Base-by-base conservation (phyloP, 2,329 filamentous ascomycete genomes). In the Teratosphaeria epicoccoides region DNA sequence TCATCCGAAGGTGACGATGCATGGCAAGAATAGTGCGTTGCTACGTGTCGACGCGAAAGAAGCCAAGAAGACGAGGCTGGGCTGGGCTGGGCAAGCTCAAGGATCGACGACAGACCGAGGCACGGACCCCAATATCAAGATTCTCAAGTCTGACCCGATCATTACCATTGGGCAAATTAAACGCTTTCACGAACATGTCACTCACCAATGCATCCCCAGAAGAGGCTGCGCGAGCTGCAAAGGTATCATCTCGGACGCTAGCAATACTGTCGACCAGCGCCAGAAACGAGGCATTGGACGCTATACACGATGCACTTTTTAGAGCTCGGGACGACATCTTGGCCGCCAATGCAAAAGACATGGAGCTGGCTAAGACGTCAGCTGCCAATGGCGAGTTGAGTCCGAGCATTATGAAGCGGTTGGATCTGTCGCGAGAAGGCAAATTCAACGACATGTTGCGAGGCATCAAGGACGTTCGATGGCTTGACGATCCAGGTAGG, bases 391-490 rank as follows among this genome's bases (percentile, higher is more conserved):
- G 91, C 40, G 75, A 82, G 46, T 73, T 97, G 47, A 91, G 83
- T 67, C 79, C 85, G 63, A 93, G 88, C 64, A 78, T 97, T 23
- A 80, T 96, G 26, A 93, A 94, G 63, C 80, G 93, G 51, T 77
- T 98, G 55, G 91, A 98, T 69, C 75, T 98, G 47, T 83, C 82
- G 47, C 85, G 87, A 68, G 81, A 82, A 65, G 91, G 91, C 53
- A 97, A 97, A 73, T 98, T 85, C 76, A 90, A 96, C 65, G 93
- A 97, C 66, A 97, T 98, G 93, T 77, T 98, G 58, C 85, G 90
- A 73, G 93, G 93, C 24, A 94, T 98, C 55, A 71, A 94, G 54
- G 88, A 95, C 70, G 93, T 98, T 55, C 79, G 85, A 59, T 78
- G 81, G 48, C 77, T 98, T 24, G 80, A 86, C 47, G 93, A 98